These are phyloP conservation scores for Lentinula lateritia DNA, from an alignment of 768 basidiomycete genomes.

Conservation along the genomic window DNA sequence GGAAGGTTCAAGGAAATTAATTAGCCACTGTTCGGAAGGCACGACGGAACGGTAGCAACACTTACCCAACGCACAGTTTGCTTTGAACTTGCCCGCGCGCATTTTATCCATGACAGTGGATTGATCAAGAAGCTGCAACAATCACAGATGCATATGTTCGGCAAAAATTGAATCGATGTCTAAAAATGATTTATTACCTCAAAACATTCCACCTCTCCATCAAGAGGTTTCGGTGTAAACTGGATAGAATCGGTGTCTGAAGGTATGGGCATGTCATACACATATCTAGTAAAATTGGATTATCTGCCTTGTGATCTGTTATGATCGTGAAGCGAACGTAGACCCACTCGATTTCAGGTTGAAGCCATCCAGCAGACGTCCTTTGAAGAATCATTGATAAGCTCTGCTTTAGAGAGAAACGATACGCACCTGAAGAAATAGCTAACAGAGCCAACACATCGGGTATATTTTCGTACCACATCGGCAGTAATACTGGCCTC, in stretches of 20 bases:
- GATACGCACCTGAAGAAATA: slow-evolving; percentile 69
- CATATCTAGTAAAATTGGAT: slow-evolving; percentile 45
- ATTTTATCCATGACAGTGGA: slow-evolving; percentile 59
- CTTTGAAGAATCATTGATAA: slow-evolving; percentile 21
- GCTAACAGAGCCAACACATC: slow-evolving; percentile 63
- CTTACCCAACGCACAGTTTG: slow-evolving; percentile 84
- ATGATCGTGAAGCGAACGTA: background rate
- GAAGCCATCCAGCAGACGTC: slow-evolving; percentile 70
- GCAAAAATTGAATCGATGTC: background rate
- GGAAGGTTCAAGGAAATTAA: background rate
- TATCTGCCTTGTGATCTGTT: background rate
- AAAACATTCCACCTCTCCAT: slow-evolving; percentile 94
- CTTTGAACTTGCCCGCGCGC: slow-evolving; percentile 75
- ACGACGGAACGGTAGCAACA: slow-evolving; percentile 6
- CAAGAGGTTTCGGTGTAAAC: slow-evolving; percentile 67
- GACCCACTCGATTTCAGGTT: slow-evolving; percentile 79
- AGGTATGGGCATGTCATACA: slow-evolving; percentile 80
- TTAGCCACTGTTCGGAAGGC: background rate
- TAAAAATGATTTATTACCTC: slow-evolving; percentile 41
- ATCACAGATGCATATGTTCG: background rate
- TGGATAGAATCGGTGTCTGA: slow-evolving; percentile 34
- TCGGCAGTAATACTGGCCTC: slow-evolving; percentile 78
- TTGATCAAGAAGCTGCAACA: slow-evolving; percentile 57
- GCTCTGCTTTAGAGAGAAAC: background rate
- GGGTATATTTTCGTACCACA: slow-evolving; percentile 56